Evolutionary conservation across 2,329 filamentous ascomycete genomes (phyloP).

Genomic region (Talaromyces sp.): DNA sequence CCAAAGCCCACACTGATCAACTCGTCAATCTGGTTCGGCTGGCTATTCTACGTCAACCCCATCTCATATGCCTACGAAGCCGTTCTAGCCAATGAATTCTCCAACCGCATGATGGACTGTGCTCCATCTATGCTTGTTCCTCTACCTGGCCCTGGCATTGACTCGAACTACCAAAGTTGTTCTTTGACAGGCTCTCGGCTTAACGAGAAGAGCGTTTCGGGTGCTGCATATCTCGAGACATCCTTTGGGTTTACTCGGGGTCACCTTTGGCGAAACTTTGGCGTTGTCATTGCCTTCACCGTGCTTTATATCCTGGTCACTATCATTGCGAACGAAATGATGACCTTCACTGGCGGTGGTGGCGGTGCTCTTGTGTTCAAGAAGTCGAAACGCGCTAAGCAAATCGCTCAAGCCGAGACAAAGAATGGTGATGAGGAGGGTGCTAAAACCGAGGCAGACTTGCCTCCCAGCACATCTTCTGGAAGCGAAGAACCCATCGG

Average conservation of each 20-base stretch:
- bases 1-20: constrained; percentile 56
- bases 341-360: constrained; percentile 58
- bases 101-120: constrained; percentile 55
- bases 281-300: constrained; percentile 70
- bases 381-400: constrained; percentile 50
- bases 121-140: constrained; percentile 54
- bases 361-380: constrained; percentile 71
- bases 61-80: constrained; percentile 62
- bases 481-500: constrained; percentile 10
- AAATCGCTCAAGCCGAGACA: constrained; percentile 24
- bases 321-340: constrained; percentile 62
- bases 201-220: constrained; percentile 49
- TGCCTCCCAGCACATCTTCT: constrained; percentile 8
- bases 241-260: constrained; percentile 55
- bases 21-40: constrained; percentile 63
- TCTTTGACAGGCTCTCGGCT: constrained; percentile 54
- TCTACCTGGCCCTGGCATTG: constrained; percentile 48
- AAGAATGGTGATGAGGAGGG: constrained; percentile 14
- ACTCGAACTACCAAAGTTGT: constrained; percentile 59
- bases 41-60: constrained; percentile 50
- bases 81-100: constrained; percentile 64
- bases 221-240: constrained; percentile 50
- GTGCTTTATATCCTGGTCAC: constrained; percentile 71
- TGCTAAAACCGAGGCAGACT: not conserved
- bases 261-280: constrained; percentile 69